Conservation (phyloP, 2,329 filamentous ascomycete genomes). For the Blastomyces gilchristii region DNA sequence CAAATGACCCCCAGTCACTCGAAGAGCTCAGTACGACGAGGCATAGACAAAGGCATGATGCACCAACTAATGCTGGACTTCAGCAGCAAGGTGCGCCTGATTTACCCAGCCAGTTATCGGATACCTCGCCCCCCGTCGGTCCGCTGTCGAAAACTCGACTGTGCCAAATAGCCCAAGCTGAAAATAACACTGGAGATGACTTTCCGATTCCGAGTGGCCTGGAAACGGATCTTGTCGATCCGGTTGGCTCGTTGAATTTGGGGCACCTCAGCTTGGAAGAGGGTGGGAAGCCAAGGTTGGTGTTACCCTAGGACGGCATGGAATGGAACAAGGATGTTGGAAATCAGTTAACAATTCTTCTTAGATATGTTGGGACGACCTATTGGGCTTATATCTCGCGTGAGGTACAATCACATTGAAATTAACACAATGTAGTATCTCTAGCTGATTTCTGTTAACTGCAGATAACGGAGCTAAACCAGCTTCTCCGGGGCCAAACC, state of each 20-base stretch:
- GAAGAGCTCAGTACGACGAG: slow-evolving; percentile 14
- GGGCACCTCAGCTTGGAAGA: slow-evolving; percentile 37
- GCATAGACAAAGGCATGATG: slow-evolving; percentile 7
- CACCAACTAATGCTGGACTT: not conserved
- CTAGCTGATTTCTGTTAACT: slow-evolving; percentile 12
- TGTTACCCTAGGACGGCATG: not conserved
- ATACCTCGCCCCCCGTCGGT: slow-evolving; percentile 6
- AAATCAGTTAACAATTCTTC: slow-evolving; percentile 9
- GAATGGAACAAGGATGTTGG: not conserved
- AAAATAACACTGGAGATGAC: slow-evolving; percentile 29
- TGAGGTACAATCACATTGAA: slow-evolving; percentile 23
- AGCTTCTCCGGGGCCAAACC: slow-evolving; percentile 34
- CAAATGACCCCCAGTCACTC: slow-evolving; percentile 20
- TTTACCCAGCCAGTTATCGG: not conserved
- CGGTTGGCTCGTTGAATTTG: slow-evolving; percentile 32
- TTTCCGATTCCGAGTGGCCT: slow-evolving; percentile 35
- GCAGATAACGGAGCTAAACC: slow-evolving; percentile 37
- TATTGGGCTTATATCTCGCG: slow-evolving; percentile 39
- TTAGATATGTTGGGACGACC: slow-evolving; percentile 38
- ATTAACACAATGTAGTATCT: not conserved
- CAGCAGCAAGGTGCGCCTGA: not conserved
- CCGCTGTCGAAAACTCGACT: slow-evolving; percentile 18
- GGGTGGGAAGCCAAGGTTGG: slow-evolving; percentile 30
- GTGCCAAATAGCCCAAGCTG: slow-evolving; percentile 27
- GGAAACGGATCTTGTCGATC: slow-evolving; percentile 35